Base-by-base conservation (phyloP, 1,139 yeast species). In the Kazachstania sp. region DNA sequence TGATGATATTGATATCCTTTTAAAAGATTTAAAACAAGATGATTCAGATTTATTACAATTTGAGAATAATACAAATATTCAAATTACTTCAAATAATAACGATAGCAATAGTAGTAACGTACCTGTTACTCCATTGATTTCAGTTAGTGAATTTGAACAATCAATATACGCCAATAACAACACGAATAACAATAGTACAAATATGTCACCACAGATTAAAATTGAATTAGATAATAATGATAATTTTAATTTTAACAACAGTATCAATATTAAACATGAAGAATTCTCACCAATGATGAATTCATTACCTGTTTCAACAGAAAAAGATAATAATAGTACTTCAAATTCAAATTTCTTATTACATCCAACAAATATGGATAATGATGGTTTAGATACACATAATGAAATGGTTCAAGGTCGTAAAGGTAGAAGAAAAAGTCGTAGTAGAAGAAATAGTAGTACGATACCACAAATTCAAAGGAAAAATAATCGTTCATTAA, bases 401-500 rank as follows among this genome's bases (percentile, higher is more conserved):
- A 60, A 56, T n/a, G 55, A 56, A 35, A 60, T 59, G 58, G 52
- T 61, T 13, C 50, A 51, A 34, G 65, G 64, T 13, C 53, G 65
- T 43, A 60, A 55, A 41, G 49, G 47, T 30, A 51, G 59, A 49
- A 53, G 62, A 29, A 49, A 45, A 29, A 48, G 49, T 38, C 45
- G 44, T 31, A 38, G 43, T 20, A 45, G 44, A 34, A 43, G 43
- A 19, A 30, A 37, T 26, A 46, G 45, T 15, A 30, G 31, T 7
- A 16, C 34, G 11, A 39, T 39, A 12, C 32, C 26, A 16, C n/a
- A n/a, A 23, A 23, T 23, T 23, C 28, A 23, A 23, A 23, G 28
- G 9, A 36, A 35, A 5, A 38, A 38, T 19, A 35, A 36, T 11
- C 16, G 41, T 31, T 35, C 32, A 16, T n/a, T 46, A 32, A 45